A percentile compares a stretch with the other conserved stretches of the same genome.
These are phyloP conservation scores for Aspergillus ustus DNA, from an alignment of 2,329 filamentous ascomycete species.

Conservation along the genomic window DNA sequence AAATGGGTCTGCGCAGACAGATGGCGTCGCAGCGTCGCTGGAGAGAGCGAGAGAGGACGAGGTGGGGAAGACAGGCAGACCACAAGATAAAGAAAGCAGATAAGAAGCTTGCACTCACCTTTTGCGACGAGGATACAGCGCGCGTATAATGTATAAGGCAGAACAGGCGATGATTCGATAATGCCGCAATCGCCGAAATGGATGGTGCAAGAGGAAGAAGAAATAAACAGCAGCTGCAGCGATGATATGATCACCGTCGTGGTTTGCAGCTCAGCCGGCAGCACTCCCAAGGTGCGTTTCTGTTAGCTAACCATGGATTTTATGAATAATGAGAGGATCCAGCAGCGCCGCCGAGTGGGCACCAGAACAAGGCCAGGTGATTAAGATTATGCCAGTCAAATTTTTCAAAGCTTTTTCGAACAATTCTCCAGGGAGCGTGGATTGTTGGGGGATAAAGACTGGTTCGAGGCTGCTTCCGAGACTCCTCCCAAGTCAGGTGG, in stretches of 20 bases:
- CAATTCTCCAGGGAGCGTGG: neutral
- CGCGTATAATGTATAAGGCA: slow-evolving; percentile 10
- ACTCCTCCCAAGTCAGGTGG: neutral
- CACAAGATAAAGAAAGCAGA: slow-evolving; percentile 5
- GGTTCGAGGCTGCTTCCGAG: neutral
- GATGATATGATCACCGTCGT: slow-evolving; percentile 13
- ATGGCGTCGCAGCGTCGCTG: neutral
- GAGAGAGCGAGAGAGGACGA: neutral
- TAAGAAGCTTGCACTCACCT: slow-evolving; percentile 5
- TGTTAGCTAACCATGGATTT: slow-evolving; percentile 22
- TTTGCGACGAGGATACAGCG: neutral
- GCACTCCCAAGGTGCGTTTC: slow-evolving; percentile 21
- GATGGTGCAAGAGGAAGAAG: slow-evolving; percentile 28
- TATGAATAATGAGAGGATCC: slow-evolving; percentile 25
- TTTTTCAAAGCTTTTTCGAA: neutral
- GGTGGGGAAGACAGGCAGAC: neutral
- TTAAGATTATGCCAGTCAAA: neutral
- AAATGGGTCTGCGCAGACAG: slow-evolving; percentile 12
- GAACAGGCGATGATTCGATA: slow-evolving; percentile 18
- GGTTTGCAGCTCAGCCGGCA: slow-evolving; percentile 6
- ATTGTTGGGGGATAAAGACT: neutral
- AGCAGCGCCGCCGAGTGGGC: slow-evolving; percentile 14
- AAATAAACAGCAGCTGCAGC: slow-evolving; percentile 6
- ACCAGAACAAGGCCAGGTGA: slow-evolving; percentile 3
- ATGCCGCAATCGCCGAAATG: slow-evolving; percentile 29